Percentiles rank a stretch among this genome's conserved stretches.
Evolutionary conservation across 257 asterid genomes (phyloP).

Genomic region (Salvia splendens): DNA sequence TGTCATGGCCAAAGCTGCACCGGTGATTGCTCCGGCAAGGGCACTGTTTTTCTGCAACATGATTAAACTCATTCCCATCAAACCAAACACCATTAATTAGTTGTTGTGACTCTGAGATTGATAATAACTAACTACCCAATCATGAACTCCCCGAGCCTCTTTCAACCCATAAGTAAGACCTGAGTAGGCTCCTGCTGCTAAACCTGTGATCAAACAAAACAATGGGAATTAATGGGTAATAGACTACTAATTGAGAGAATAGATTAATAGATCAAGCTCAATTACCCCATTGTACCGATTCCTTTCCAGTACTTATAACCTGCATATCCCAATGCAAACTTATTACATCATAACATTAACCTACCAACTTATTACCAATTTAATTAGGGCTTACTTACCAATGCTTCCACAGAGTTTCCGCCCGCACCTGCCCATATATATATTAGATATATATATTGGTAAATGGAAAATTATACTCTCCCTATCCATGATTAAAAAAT

Average conservation of each 20-base stretch:
- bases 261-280: background rate
- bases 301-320: conserved; percentile 90
- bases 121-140: conserved; percentile 74
- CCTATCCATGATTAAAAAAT: no score
- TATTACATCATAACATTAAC: no score
- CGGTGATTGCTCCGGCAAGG: conserved; percentile 85
- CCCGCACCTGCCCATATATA: no score
- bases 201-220: conserved; percentile 42
- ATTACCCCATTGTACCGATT: conserved; percentile 94
- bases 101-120: no score
- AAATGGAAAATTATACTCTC: no score
- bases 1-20: conserved; percentile 82
- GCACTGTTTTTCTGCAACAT: conserved; percentile 76
- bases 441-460: no score
- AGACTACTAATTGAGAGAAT: no score
- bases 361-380: no score
- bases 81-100: no score
- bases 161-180: conserved; percentile 89
- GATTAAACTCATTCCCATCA: background rate
- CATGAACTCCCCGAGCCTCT: conserved; percentile 87
- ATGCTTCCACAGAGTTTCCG: conserved; percentile 62
- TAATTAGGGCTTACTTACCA: conserved; percentile 43
- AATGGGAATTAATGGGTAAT: background rate
- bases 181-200: conserved; percentile 91
- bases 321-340: conserved; percentile 18